Conservation (phyloP, 2,329 filamentous ascomycete species). For the Xylariaceae sp. region DNA sequence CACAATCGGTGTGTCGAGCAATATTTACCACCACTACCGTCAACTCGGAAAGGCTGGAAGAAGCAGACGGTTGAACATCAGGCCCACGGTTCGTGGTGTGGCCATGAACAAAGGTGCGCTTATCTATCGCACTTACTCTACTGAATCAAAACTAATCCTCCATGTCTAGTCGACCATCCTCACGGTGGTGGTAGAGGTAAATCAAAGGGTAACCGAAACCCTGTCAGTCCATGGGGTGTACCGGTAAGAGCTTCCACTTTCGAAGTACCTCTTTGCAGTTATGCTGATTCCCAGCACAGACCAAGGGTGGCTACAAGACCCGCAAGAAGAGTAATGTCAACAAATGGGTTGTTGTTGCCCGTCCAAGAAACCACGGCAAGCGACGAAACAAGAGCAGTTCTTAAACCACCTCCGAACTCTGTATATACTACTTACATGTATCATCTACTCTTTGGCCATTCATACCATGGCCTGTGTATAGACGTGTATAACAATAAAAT, state of each 20-base stretch:
- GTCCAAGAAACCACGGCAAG: constrained; percentile 88
- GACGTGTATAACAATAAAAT: constrained; percentile 28
- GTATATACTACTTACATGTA: constrained; percentile 31
- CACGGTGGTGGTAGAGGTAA: constrained; percentile 99
- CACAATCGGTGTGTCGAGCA: constrained; percentile 92
- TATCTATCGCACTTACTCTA: neutral
- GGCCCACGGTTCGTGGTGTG: constrained; percentile 92
- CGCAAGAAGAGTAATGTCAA: constrained; percentile 85
- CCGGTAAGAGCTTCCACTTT: constrained; percentile 63
- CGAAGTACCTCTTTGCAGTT: neutral
- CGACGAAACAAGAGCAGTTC: constrained; percentile 62
- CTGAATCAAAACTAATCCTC: constrained; percentile 6
- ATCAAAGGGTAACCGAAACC: constrained; percentile 95
- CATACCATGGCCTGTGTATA: constrained; percentile 26
- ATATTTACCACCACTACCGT: constrained; percentile 83
- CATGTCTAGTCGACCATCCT: constrained; percentile 74
- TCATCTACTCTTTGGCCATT: constrained; percentile 20
- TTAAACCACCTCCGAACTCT: constrained; percentile 18
- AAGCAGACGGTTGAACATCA: constrained; percentile 88
- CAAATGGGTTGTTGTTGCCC: constrained; percentile 82
- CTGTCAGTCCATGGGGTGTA: constrained; percentile 93
- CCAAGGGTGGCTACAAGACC: constrained; percentile 90
- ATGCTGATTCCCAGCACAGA: constrained; percentile 42
- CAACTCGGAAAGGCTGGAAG: constrained; percentile 94
- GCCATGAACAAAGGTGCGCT: constrained; percentile 91